Base-by-base conservation (phyloP, 768 basidiomycete species). In the Phaffia australis region DNA sequence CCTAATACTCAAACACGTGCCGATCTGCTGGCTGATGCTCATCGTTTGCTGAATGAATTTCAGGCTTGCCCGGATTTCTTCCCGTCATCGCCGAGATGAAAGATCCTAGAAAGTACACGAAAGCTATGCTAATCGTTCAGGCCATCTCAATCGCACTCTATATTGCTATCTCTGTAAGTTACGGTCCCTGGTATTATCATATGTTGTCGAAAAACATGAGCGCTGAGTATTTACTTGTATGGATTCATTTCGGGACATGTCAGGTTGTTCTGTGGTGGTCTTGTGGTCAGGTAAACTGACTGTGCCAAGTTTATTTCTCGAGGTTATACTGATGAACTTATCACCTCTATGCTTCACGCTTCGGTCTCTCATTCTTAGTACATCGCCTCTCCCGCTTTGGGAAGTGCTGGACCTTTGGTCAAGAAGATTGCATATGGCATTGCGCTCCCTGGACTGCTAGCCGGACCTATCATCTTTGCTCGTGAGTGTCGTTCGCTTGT, bases 21-120 rank as follows among this genome's bases (percentile, higher is more conserved):
- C n/a, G n/a, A n/a, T n/a, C n/a, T n/a, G n/a, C n/a, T 74, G n/a
- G 23, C 50, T 16, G 18, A 23, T 51, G 18, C 23, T 51, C 18
- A 51, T 51, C 50, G 50, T 23, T 23, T 23, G 50, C 18, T 23
- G 18, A 23, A 16, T 51, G 50, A 16, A 16, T 23, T 23, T 51
- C n/a, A n/a, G 60, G 23, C 50, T 51, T 27, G 27, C 67, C 71
- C 27, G 65, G 58, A 15, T 66, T 48, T 69, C 48, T 71, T 19
- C 64, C 70, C 49, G 69, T 76, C 49, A 70, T 73, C 49, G 74
- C 75, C 19, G 78, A 79, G 70, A 77, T 79, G 77, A 67, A 69
- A 46, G 64, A 74, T 56, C 75, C 72, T 46, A 47, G 29, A 18
- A 57, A 69, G n/a, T 72, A 67, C 56, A 60, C 25, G 32, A 70